A percentile compares a stretch with the other conserved stretches of the same genome.
Evolutionary conservation across 495 filamentous ascomycete genomes (phyloP).

Genomic region (Friedmanniomyces endolithicus): DNA sequence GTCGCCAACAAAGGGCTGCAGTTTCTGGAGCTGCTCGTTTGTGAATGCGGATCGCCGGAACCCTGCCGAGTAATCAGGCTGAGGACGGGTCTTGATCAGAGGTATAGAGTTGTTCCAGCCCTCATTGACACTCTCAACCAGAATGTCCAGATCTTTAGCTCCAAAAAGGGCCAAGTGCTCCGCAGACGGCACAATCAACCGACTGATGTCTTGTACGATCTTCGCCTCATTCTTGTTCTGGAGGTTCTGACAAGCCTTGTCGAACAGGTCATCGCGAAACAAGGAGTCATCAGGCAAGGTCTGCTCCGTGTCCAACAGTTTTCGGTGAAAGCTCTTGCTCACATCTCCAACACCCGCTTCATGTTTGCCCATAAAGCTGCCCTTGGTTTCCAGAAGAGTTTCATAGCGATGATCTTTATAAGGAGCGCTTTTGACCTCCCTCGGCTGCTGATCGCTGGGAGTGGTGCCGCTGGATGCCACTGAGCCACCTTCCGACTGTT

Average conservation of each 20-base stretch:
- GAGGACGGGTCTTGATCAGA: conserved; percentile 15
- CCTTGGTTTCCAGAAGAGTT: too few species aligned
- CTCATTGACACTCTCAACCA: conserved; percentile 18
- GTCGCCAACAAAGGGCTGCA: conserved; percentile 30
- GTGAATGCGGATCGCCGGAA: conserved; percentile 35
- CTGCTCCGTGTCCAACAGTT: too few species aligned
- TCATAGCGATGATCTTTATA: too few species aligned
- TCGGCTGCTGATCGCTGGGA: too few species aligned
- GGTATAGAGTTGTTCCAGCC: conserved; percentile 19
- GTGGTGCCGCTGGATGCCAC: too few species aligned
- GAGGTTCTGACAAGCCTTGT: neutral
- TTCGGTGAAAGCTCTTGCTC: too few species aligned
- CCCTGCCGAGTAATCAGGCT: conserved; percentile 23
- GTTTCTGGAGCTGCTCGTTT: conserved; percentile 22
- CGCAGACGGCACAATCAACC: conserved; percentile 20
- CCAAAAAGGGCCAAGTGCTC: conserved; percentile 11
- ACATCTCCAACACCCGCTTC: too few species aligned
- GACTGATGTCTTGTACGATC: conserved; percentile 20
- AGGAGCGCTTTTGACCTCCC: too few species aligned
- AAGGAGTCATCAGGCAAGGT: neutral
- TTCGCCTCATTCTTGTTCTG: conserved; percentile 9
- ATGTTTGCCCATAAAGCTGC: too few species aligned
- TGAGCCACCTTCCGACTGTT: too few species aligned
- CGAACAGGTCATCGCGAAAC: conserved; percentile 4
- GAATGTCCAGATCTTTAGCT: neutral